Evolutionary conservation across 441 rosid species (phyloP), one percentile per base, ranked within the genome.

Genomic region (Populus hybrid): DNA sequence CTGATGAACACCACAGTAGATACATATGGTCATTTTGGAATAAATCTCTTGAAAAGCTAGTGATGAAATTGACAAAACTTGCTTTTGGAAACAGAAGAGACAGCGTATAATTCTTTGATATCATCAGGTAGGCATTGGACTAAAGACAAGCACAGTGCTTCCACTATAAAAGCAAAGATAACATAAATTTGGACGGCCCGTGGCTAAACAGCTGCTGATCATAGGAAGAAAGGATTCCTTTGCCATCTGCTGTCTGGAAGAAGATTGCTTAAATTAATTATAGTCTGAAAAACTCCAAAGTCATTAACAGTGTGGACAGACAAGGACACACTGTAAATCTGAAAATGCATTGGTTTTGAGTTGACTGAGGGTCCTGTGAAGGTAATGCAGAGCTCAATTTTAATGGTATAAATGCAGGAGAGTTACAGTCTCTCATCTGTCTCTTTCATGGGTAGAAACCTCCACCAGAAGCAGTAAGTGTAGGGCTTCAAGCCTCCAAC

Each of bases 141-240:
- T 63, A 69, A 72, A 72, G 77, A 75, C 81, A 80, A 75, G 69
- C 67, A 79, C 16, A 78, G 76, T 75, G 78, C 83, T 50, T 63
- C 9, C 38, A 50, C 54, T 64, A 72, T 40, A 34, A 59, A 73
- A 73, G 50, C 24, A 54, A 75, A 59, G 21, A 63, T n/a, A 35
- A 16, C 26, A 34, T 28, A 18, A 42, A 12, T 71, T 2, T 69
- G 67, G 81, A 67, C 42, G 28, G 76, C 71, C 69, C 20, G 66
- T 50, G 54, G 28, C 46, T 54, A 10, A 67, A 57, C 77, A 50
- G 54, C 67, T 32, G 23, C 24, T 16, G 21, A 57, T 30, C 34
- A 23, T 50, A 7, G 65, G 20, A 12, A 59, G 7, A 35, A 76
- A 75, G 61, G 71, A 30, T 68, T 72, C 74, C 40, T 20, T 24